Base-by-base conservation (phyloP, 2,329 filamentous ascomycete genomes). In the Thelonectria olida region DNA sequence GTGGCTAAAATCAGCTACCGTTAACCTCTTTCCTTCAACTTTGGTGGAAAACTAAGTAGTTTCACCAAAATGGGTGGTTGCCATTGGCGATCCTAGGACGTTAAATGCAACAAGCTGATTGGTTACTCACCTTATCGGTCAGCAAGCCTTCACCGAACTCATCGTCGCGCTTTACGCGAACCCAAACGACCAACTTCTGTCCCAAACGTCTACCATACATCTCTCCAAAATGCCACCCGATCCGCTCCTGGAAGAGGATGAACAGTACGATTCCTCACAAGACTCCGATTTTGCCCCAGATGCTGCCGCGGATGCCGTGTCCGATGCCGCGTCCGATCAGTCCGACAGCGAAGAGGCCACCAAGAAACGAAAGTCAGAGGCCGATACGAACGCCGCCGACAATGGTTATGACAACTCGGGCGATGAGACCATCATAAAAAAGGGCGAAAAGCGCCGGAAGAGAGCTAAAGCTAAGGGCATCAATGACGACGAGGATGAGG, bases 201-300 rank as follows among this genome's bases (percentile, higher is more conserved):
- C 28, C 8, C 36, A 59, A 54, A 51, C 50, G 48, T 28, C 42
- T 36, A 27, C 50, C 49, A 25, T 49, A 42, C 53, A 13, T 27
- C 50, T n/a, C 22, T 27, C 47, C 58, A 77, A 63, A 53, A 86
- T 85, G 83, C 68, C 78, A 12, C 70, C 76, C 48, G 80, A 82
- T 48, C 74, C 76, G 19, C 66, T 75, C 56, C 72, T 73, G 52
- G 82, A 84, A 17, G 81, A 83, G 20, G 82, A 86, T 28, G 84
- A 86, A 61, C 79, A 86, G 60, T 92, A 92, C 69, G 86, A 83
- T 15, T 92, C 90, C 2, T 89, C 89, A 4, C 88, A 92, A 67
- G 90, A 93, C 73, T 91, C 90, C 9, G 90, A 92, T 72, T 92
- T 92, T 63, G 85, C 88, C 22, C 86, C 85, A n/a, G 88, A 87